Evolutionary conservation across 1,139 yeast genomes (phyloP).

Genomic region (Pneumocystis oryctolagi): DNA sequence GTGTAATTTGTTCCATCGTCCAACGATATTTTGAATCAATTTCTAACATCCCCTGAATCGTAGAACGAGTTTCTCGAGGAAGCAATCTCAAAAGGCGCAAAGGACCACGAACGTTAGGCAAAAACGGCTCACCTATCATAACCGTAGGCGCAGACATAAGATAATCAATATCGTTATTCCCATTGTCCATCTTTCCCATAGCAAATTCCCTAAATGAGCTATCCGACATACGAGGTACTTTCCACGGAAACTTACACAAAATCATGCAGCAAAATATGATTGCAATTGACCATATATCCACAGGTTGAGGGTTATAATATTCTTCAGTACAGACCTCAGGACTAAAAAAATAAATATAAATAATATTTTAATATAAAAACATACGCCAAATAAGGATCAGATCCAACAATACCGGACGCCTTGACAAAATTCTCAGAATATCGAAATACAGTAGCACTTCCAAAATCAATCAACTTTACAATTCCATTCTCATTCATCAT

Average conservation of each 20-base stretch:
- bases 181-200: constrained; percentile 23
- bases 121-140: constrained; percentile 14
- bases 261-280: constrained; percentile 94
- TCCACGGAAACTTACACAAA: constrained; percentile 91
- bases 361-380: neutral
- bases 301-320: constrained; percentile 80
- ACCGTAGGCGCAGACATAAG: neutral
- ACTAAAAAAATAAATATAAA: neutral
- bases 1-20: constrained; percentile 47
- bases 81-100: constrained; percentile 72
- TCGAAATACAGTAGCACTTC: constrained; percentile 85
- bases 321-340: constrained; percentile 73
- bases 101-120: constrained; percentile 44
- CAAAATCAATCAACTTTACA: constrained; percentile 85
- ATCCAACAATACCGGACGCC: constrained; percentile 91
- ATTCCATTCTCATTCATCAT: constrained; percentile 78
- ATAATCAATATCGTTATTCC: neutral
- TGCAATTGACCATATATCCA: constrained; percentile 91
- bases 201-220: constrained; percentile 63
- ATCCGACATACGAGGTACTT: constrained; percentile 77
- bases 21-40: constrained; percentile 58
- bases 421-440: constrained; percentile 67
- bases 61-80: constrained; percentile 73
- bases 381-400: constrained; percentile 83
- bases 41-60: constrained; percentile 58